Base-by-base conservation (phyloP, 306 rosid genomes). In the Calophaca sinica region DNA sequence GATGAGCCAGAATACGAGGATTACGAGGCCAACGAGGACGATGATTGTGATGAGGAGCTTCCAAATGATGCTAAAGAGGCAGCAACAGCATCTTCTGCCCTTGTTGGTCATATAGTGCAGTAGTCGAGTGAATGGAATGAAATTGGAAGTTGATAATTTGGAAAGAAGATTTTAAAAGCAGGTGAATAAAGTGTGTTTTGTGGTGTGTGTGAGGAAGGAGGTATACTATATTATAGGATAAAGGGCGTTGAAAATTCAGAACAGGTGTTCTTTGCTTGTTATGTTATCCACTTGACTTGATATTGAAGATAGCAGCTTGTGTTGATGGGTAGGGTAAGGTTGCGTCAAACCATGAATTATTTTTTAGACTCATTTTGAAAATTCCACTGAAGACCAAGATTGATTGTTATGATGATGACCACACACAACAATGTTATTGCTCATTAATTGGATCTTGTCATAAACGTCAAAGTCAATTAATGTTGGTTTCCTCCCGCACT, bases 1-100 rank as follows among this genome's bases (percentile, higher is more conserved):
- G 2, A 87, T 28, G 61, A 82, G 77, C 77, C 77, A 87, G 77
- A 89, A 72, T 74, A 89, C 15, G 29, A 93, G 58, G 62, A 79
- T 28, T 2, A 75, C 70, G 5, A 89, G 74, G 4, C 60, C 85
- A 4, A 74, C 1, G 44, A 82, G 2, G 66, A 88, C 1, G 12
- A 80, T 49, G 69, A 82, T 36, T 13, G 75, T 10, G 5, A 86
- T 11, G 45, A 86, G 72, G 48, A 85, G 31, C 65, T 81, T 82
- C 82, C 87, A 85, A 8, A 83, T 2, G 60, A 80, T 15, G 38
- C 84, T 50, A 15, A 86, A 84, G 72, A 88, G 64, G 58, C 91
- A 79, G 74, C 87, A 65, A 58, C 81, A 38, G 59, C 83, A 73
- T n/a, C 33, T 39, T 52, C 79, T 38, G 1, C 35, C 26, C 0